Evolutionary conservation across 192 early-diverging fungal genomes (phyloP), one percentile per base, ranked within the genome.

Genomic region (Coemansia sp.): DNA sequence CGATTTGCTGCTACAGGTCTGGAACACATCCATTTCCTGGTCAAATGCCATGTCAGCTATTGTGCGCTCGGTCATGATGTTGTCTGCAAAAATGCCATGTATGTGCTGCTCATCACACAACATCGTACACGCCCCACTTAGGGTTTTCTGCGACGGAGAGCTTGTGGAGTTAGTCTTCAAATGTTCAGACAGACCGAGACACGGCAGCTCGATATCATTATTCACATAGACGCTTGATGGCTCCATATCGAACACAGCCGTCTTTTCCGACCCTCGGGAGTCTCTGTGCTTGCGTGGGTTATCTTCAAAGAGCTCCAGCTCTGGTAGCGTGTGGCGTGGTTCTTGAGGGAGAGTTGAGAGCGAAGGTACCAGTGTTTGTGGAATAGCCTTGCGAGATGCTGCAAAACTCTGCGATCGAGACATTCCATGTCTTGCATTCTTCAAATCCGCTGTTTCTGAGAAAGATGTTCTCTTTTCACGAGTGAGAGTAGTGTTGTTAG

Each of bases 131-230:
- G 49, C 52, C 39, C 53, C 72, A 74, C 62, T 37, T n/a, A 74
- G 47, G 18, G 77, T 71, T 49, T 47, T 72, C 54, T 74, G 77
- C 48, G 77, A 74, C 15, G 72, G 65, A 42, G 68, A 71, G 44
- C 56, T 70, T 6, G 63, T 64, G 57, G 48, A 68, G 19, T 62
- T 65, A 41, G 71, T 61, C 37, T 41, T 59, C n/a, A n/a, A 41
- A 39, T 59, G 41, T 39, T 32, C 57, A 10, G 65, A 26, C n/a
- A 41, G 50, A 54, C 39, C 47, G 54, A 40, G 65, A 39, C 54
- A 21, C 32, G 53, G 40, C n/a, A 16, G 57, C 37, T 59, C 57
- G 6, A 41, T 18, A 6, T 59, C 57, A 26, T 26, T 26, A 26
- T 26, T 3, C 26, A 19, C 57, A 41, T 40, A 19, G 12, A 41